Percentiles rank a stretch among this genome's conserved stretches.
phyloP scores from a whole-genome alignment of 257 asterid species.

The Solanum megistacrolobum region DNA sequence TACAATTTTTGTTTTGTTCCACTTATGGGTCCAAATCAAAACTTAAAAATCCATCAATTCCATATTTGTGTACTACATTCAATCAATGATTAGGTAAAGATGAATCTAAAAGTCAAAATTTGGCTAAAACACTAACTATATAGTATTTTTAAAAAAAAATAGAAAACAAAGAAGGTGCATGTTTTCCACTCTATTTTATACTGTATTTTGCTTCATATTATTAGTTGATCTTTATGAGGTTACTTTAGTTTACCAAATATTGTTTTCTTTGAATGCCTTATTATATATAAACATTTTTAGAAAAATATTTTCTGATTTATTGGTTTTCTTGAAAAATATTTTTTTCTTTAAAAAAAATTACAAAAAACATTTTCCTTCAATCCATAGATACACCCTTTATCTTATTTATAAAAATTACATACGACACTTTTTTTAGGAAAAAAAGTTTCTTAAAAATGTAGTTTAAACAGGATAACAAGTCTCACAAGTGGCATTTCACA shows the following conservation, averaged over 20 bases:
- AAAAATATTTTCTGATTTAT: background rate
- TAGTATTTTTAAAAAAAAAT: background rate
- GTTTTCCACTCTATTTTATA: background rate
- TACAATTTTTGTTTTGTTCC: background rate
- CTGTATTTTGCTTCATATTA: background rate
- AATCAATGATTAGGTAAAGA: background rate
- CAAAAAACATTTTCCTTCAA: background rate
- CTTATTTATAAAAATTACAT: background rate
- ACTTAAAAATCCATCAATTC: background rate
- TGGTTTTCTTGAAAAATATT: background rate
- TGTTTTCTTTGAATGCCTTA: background rate
- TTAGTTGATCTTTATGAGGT: background rate
- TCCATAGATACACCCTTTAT: background rate
- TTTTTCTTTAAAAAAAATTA: no score
- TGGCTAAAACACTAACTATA: background rate
- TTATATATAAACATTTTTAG: background rate
- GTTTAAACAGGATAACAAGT: no score
- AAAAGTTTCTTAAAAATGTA: no score
- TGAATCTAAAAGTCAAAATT: background rate
- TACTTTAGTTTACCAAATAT: background rate
- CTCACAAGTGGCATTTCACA: no score
- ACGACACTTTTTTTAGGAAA: no score
- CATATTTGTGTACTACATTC: background rate
- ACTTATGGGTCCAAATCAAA: background rate
- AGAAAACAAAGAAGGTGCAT: background rate